Evolutionary conservation across 2,329 filamentous ascomycete genomes (phyloP), one percentile per base, ranked within the genome.

Genomic region (Fusarium concolor): DNA sequence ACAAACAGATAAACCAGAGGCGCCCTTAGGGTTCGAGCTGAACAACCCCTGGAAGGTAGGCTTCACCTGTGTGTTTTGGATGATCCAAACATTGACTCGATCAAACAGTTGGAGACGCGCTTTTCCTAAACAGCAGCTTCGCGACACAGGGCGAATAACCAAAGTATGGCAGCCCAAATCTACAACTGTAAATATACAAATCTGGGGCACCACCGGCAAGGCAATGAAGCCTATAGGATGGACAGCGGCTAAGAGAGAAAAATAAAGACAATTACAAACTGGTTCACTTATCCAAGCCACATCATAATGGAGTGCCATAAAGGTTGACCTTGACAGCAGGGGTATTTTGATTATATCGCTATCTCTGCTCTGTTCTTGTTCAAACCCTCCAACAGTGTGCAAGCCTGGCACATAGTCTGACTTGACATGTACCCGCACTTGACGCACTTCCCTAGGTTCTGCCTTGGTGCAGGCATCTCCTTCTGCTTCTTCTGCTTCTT

Each of bases 361-460:
- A 90, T 87, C 71, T 87, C 83, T 59, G 86, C 81, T 62, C 87
- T 82, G 70, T 90, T 90, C 80, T 96, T 97, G 77, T 99, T 99
- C 46, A 99, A 79, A 0, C 92, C 93, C 72, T 98, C 94, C 4
- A 99, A 86, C 43, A 99, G 82, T 65, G 90, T 91, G 77, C 96
- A 99, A 1, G 96, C 96, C 79, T 99, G 97, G 80, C 96, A 99
- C 38, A 97, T 88, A 29, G 88, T 87, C 79, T 99, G 96, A 73
- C 94, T 97, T 3, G 96, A 97, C 79, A 99, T 92, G 77, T 98
- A 99, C 15, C 96, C 96, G 73, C 96, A 99, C 52, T 88, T 90
- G 74, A 90, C 88, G 76, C 96, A 99, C 67, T 89, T 90, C 3
- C 95, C 93, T 71, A 97, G 86, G 15, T 90, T 89, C 78, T 95